Evolutionary conservation across 371 early-diverging fungal species (phyloP), one percentile per base, ranked within the genome.

Genomic region (Basidiobolus meristosporus): DNA sequence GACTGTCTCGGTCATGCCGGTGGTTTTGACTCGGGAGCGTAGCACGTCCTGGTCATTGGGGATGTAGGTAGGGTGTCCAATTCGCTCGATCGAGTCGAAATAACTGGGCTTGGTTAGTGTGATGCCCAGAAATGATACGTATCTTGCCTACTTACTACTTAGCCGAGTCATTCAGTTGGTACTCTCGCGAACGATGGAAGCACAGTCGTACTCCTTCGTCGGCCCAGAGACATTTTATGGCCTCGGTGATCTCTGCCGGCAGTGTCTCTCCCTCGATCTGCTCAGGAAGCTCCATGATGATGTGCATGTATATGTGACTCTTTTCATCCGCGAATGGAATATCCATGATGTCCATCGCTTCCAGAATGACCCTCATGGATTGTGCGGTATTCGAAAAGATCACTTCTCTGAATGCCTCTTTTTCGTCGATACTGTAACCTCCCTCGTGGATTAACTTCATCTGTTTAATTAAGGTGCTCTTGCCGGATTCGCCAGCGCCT

Each of bases 401-500:
- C 45, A 88, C 82, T 52, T 79, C 87, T 47, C 75, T 81, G 60
- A 82, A 91, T 21, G 81, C 74, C 41, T 79, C 77, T 30, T 83
- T 70, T 55, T 95, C 93, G 23, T 82, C 77, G 11, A 56, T 49
- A 31, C 77, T 73, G 58, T 83, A 95, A 1, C 96, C 96, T 39
- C 73, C 76, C 43, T 80, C 89, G 55, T 95, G 92, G 47, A 95
- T 90, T 26, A 92, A 68, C 51, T 83, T 82, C 90, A 95, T 92
- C 52, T 95, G 93, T 56, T 95, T 95, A 29, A 95, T 58, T 42
- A 95, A 82, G 15, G 96, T 95, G 32, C 82, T 80, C 58, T 95
- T 95, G 20, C 96, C 96, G 1, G 93, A 90, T 62, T 95, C 96
- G 36, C 96, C 96, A 15, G 92, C 89, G 33, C 96, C 91, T 90